Evolutionary conservation across 2,329 filamentous ascomycete genomes (phyloP), one percentile per base, ranked within the genome.

Genomic region (Monilinia vaccinii-corymbosi): DNA sequence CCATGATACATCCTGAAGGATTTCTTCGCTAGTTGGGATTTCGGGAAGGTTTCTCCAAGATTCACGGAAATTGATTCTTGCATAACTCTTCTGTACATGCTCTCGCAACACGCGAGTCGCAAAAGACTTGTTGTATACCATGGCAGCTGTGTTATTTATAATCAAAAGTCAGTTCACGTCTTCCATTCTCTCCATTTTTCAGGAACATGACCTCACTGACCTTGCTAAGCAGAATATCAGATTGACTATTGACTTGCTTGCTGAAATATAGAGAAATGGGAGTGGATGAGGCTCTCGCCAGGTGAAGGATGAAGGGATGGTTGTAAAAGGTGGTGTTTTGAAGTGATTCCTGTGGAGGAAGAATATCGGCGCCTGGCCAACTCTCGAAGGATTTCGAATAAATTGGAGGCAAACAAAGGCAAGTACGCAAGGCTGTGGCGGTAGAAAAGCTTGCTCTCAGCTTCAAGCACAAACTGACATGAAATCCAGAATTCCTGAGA

Each of bases 11-110:
- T 60, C 58, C 23, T 57, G 5, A 45, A 81, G 71, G 9, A 88
- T 75, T 67, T 88, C 85, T 0, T 69, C 69, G 0, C 77, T 64
- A 0, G 74, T 76, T 0, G 85, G 85, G 1, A 87, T 69, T 60
- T 87, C 84, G 0, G 83, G 78, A 4, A 74, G 68, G 51, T 67
- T 66, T 47, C 69, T 66, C 76, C 76, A 78, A 38, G 38, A 18
- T 46, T 61, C 53, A 13, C 6, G 7, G 13, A 47, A 61, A 14
- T 58, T 61, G 2, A 46, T 40, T 21, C 9, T 52, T 11, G 38
- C 47, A 8, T 61, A 61, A 16, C 38, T n/a, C 18, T 58, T 61
- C n/a, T 58, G 45, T 10, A 61, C 31, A 44, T 61, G 59, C 16
- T 45, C 46, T 46, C 47, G 45, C 28, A 61, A 18, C 3, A 58